Base-by-base conservation (phyloP, 2,329 filamentous ascomycete genomes). In the Stachybotrys chartarum region DNA sequence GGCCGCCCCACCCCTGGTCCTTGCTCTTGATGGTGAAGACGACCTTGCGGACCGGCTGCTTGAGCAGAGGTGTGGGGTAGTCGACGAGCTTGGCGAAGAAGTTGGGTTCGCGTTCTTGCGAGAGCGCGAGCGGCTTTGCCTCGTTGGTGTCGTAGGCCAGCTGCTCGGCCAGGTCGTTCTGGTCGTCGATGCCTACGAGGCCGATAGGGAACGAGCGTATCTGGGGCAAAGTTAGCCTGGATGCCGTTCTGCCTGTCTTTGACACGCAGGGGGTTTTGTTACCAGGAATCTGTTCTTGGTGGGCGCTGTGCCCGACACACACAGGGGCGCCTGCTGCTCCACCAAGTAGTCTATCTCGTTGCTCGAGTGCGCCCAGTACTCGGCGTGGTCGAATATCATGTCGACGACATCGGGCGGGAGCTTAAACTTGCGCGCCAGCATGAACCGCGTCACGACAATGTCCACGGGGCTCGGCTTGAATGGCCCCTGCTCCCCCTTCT, bases 281-380 rank as follows among this genome's bases (percentile, higher is more conserved):
- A 73, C 66, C 31, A 75, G 55, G 14, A 75, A 71, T 47, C 56
- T 65, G 55, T 74, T 63, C 54, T 74, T 65, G 2, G 44, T 17
- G 0, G 51, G 16, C 10, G 61, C 63, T 5, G 53, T 51, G 3
- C 66, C 71, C 2, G 24, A 42, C 10, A 73, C 61, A 1, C 54
- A 52, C 2, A 71, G 45, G 6, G 58, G 48, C 17, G 54, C 51
- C 5, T 56, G 58, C 5, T 68, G 61, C 51, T 68, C 58, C 5
- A 52, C 53, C 4, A 49, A 50, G 47, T 60, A 70, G 17, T 72
- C 59, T 12, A 72, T 59, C 31, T 64, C 64, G 24, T 68, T 72
- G 52, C 61, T 66, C 2, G 77, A 76, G 59, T 78, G 78, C 14
- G 77, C 78, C 83, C 84, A 87, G 66, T 86, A 86, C 66, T 85